Evolutionary conservation across 352 stramenopile genomes (phyloP).

Genomic region (Blastocystis sp.): DNA sequence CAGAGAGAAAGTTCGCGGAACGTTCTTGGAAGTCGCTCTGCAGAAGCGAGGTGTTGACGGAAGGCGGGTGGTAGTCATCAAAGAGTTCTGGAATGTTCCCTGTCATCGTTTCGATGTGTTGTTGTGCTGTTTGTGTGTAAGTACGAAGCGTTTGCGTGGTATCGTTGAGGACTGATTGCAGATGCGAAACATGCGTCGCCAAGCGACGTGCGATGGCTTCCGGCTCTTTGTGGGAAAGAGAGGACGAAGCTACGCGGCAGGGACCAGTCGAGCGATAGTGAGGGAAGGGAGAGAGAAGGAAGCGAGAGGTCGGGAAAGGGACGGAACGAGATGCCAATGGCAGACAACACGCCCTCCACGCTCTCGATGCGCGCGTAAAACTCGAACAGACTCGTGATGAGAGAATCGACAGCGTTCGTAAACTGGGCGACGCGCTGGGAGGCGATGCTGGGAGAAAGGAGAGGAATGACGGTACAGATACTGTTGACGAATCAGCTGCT

Average conservation of each 20-base stretch:
- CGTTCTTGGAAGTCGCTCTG: neutral
- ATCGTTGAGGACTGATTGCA: too few species aligned
- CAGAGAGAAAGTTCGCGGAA: too few species aligned
- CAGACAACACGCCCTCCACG: neutral
- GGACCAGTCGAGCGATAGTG: neutral
- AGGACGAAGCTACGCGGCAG: neutral
- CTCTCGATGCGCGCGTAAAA: neutral
- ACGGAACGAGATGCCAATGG: neutral
- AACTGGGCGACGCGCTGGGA: neutral
- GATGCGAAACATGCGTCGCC: too few species aligned
- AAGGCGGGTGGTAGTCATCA: slow-evolving; percentile 9
- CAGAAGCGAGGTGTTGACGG: neutral
- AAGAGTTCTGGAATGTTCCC: neutral
- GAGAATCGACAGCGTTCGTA: neutral
- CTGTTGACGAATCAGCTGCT: neutral
- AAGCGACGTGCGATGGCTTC: too few species aligned
- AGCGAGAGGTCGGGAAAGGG: neutral
- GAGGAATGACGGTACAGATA: neutral
- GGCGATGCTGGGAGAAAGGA: neutral
- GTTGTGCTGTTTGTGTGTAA: too few species aligned
- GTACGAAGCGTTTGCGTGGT: too few species aligned
- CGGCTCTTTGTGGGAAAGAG: neutral
- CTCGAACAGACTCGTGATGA: neutral
- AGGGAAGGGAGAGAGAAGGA: slow-evolving; percentile 4
- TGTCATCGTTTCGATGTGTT: too few species aligned